Evolutionary conservation across 495 filamentous ascomycete genomes (phyloP), one percentile per base, ranked within the genome.

Genomic region (Penicillium nucicola): DNA sequence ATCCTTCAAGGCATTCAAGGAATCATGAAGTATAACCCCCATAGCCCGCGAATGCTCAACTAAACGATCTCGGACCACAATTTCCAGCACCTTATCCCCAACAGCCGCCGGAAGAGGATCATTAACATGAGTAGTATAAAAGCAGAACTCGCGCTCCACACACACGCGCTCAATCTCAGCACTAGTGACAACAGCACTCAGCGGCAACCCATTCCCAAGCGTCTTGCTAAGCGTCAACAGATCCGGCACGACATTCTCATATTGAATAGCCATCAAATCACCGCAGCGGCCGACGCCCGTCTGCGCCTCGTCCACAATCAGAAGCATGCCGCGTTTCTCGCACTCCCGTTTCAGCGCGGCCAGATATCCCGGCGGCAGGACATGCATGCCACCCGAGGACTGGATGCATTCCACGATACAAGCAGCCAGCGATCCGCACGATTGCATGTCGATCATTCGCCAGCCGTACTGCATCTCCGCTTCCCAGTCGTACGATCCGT

Each of bases 251-350:
- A 78, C 61, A 2, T 53, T 70, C 8, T 77, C 71, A 19, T 78
- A 61, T 38, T 75, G 55, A 50, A 80, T 74, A 0, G 78, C 79
- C 41, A 79, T 72, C 64, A 83, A 66, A 15, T 74, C 62, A 5
- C 79, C 78, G 12, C 70, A 73, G 1, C 79, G 67, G 0, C 79
- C 78, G 1, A 82, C 65, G 0, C 75, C 78, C 0, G 78, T 81
- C 54, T 83, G 79, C 11, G 78, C 77, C 45, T 83, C 79, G 52
- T 82, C 78, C 15, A 80, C 64, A 28, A 82, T 80, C 1, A 83
- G 48, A 2, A 81, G 68, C 76, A 81, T 81, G 3, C 65, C 72
- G 2, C 78, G 61, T 14, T 65, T 66, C 38, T 72, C 64, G 56
- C 78, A 81, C 32, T 81, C 69, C n/a, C 37, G 49, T 28, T 64